Conservation (phyloP, 257 asterid species). For the Ligustrum vulgare region DNA sequence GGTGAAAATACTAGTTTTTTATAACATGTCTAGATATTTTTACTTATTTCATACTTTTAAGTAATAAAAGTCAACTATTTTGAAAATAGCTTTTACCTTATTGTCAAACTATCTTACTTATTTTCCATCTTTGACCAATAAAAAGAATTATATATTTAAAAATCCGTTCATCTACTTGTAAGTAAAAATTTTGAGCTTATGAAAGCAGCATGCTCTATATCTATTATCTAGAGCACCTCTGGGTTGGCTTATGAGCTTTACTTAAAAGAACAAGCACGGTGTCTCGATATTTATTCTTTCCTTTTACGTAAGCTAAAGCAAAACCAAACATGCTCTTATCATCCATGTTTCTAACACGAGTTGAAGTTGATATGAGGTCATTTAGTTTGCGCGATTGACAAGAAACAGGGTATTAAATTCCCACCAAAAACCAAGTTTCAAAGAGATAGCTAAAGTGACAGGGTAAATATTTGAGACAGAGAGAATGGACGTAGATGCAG, state of each 20-base stretch:
- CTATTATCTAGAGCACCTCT: background rate
- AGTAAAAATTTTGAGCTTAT: background rate
- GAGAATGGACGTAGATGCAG: background rate
- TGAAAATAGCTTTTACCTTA: background rate
- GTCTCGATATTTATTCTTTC: too few species aligned
- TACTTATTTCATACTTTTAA: background rate
- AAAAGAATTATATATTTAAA: background rate
- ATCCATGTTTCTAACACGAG: background rate
- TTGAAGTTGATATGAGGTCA: background rate
- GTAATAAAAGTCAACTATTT: background rate
- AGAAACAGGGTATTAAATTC: background rate
- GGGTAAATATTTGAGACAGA: background rate
- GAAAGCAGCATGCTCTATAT: background rate
- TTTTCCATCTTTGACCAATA: background rate
- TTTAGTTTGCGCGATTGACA: background rate
- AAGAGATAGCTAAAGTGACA: background rate
- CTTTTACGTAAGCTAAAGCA: too few species aligned
- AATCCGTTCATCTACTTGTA: too few species aligned
- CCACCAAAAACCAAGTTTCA: background rate
- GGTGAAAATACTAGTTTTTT: background rate
- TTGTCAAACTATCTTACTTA: background rate
- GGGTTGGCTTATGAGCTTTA: background rate
- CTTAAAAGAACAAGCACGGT: background rate
- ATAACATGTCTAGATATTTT: background rate
- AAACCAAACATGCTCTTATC: too few species aligned